Evolutionary conservation across 495 filamentous ascomycete species (phyloP).

Genomic region (Amorphotheca resinae): DNA sequence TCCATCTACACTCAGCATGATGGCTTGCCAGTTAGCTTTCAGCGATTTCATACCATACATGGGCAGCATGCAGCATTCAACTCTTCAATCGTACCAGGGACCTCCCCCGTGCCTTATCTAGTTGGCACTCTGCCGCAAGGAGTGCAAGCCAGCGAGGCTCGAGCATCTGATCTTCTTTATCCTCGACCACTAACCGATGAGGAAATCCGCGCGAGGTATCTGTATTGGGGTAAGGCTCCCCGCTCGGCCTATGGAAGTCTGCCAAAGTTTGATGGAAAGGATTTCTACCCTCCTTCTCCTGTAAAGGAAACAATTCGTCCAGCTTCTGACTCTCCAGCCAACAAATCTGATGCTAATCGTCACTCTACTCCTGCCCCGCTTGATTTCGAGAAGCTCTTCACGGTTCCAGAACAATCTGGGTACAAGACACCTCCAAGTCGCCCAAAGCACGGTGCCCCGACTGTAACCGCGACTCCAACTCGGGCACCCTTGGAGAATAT

Average conservation of each 20-base stretch:
- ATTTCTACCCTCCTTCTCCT: constrained; percentile 43
- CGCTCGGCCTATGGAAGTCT: constrained; percentile 29
- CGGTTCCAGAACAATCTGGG: constrained; percentile 7
- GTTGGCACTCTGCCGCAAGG: constrained; percentile 14
- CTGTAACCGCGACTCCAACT: not conserved
- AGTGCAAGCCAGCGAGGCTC: constrained; percentile 4
- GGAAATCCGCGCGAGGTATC: constrained; percentile 33
- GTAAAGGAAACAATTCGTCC: constrained; percentile 21
- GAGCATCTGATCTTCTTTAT: constrained; percentile 31
- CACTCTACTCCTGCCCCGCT: not conserved
- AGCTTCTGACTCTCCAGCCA: not conserved
- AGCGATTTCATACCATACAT: constrained; percentile 10
- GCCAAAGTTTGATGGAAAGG: constrained; percentile 43
- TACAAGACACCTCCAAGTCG: constrained; percentile 9
- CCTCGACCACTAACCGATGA: constrained; percentile 33
- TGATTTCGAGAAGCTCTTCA: constrained; percentile 10
- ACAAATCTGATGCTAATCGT: not conserved
- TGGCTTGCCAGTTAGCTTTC: not conserved
- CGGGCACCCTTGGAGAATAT: not conserved
- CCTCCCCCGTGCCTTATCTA: constrained; percentile 15
- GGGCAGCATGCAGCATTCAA: not conserved
- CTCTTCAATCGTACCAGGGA: not conserved
- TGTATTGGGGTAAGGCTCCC: constrained; percentile 39
- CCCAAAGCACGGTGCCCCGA: not conserved
- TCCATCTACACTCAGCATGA: not conserved